Evolutionary conservation across 1,284 basidiomycete genomes (phyloP).

Genomic region (Erythrobasidium hasegawianum): DNA sequence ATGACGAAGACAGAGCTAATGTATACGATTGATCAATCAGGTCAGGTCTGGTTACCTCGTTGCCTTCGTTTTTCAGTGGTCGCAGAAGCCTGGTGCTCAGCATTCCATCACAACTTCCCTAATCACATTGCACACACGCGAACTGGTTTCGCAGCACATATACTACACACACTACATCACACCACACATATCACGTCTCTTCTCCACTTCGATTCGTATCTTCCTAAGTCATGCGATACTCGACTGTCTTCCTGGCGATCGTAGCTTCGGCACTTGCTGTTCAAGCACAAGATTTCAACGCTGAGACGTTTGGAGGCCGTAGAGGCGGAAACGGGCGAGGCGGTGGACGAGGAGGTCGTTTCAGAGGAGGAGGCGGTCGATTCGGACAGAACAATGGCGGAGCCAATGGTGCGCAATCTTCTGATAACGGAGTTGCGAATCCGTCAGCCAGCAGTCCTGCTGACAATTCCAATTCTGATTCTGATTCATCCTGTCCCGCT

Average conservation of each 20-base stretch:
- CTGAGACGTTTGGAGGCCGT: neutral
- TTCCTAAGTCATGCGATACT: neutral
- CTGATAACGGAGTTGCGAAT: too few relatives aligned
- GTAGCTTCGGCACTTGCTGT: neutral
- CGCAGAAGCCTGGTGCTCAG: neutral
- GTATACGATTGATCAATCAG: too few relatives aligned
- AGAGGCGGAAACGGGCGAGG: too few relatives aligned
- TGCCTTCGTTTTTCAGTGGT: neutral
- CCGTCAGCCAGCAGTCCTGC: too few relatives aligned
- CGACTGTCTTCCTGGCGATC: neutral
- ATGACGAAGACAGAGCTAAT: too few relatives aligned
- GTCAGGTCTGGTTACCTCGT: too few relatives aligned
- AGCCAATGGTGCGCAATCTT: too few relatives aligned
- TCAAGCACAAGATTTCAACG: neutral
- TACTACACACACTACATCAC: neutral
- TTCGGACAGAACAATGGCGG: neutral
- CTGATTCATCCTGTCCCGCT: too few relatives aligned
- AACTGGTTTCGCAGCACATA: conserved; percentile 1
- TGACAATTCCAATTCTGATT: too few relatives aligned
- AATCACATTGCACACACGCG: neutral
- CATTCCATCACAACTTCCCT: neutral
- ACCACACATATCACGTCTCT: neutral
- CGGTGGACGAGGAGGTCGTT: neutral
- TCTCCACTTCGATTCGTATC: neutral
- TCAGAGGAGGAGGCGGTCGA: neutral